Conservation (phyloP, 495 filamentous ascomycete genomes). For the Talaromyces thailandensis region DNA sequence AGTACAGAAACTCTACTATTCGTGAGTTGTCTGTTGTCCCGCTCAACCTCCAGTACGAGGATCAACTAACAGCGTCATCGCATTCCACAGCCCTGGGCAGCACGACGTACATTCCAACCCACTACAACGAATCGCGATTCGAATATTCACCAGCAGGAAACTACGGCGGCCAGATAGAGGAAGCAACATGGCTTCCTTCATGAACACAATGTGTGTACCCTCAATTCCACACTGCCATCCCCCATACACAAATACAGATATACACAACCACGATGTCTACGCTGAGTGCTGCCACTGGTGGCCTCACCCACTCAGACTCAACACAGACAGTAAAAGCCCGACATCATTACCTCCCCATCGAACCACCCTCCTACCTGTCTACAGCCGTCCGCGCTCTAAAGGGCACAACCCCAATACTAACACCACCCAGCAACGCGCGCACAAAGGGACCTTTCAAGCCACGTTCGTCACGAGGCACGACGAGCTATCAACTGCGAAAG, state of each 20-base stretch:
- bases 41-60: background rate
- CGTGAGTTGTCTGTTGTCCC: background rate
- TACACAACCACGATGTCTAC: constrained; percentile 13
- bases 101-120: background rate
- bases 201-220: constrained; percentile 62
- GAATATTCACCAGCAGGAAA: background rate
- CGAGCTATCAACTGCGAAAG: constrained; percentile 90
- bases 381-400: constrained; percentile 33
- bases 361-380: constrained; percentile 33
- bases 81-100: background rate
- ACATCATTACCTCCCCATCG: constrained; percentile 24
- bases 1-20: background rate
- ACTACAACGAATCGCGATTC: background rate
- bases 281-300: constrained; percentile 6
- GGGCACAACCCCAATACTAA: constrained; percentile 28
- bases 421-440: constrained; percentile 70
- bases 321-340: constrained; percentile 14
- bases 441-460: constrained; percentile 88
- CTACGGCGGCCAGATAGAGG: background rate
- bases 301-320: background rate
- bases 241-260: constrained; percentile 9
- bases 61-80: background rate
- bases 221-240: constrained; percentile 19
- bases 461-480: constrained; percentile 81
- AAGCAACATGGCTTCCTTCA: constrained; percentile 53